Percentiles rank a stretch among this genome's conserved stretches.
These are phyloP conservation scores for Achaetomiella virescens DNA, from an alignment of 495 filamentous ascomycete genomes.

Conservation along the genomic window DNA sequence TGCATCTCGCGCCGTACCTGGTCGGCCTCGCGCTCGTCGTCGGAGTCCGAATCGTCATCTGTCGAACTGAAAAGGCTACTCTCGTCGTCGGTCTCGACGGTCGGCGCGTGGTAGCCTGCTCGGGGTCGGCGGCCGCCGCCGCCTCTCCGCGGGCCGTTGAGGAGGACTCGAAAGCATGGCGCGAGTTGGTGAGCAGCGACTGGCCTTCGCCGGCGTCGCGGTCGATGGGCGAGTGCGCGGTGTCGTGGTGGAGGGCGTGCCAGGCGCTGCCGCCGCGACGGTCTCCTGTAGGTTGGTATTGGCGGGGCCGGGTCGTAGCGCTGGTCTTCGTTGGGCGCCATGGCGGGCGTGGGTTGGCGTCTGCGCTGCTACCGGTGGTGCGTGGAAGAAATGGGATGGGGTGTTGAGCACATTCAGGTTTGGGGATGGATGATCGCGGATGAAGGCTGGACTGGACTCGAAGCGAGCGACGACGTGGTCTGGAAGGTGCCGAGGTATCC, in stretches of 20 bases:
- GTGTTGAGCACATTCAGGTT: slow-evolving; percentile 19
- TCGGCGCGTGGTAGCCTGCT: slow-evolving; percentile 66
- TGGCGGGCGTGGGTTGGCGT: slow-evolving; percentile 21
- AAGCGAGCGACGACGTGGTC: background rate
- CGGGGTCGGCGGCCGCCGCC: slow-evolving; percentile 29
- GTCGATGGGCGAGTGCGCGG: slow-evolving; percentile 33
- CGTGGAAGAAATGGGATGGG: background rate
- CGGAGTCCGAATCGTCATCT: slow-evolving; percentile 35
- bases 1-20: slow-evolving; percentile 76
- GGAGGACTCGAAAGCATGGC: slow-evolving; percentile 26
- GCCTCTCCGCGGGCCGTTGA: slow-evolving; percentile 22
- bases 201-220: slow-evolving; percentile 43
- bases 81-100: slow-evolving; percentile 58
- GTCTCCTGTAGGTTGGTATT: slow-evolving; percentile 95
- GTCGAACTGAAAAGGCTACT: slow-evolving; percentile 28
- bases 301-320: slow-evolving; percentile 61
- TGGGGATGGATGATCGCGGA: background rate
- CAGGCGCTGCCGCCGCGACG: slow-evolving; percentile 37
- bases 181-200: slow-evolving; percentile 49
- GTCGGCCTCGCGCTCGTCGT: slow-evolving; percentile 38
- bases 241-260: slow-evolving; percentile 12
- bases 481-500: background rate
- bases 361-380: slow-evolving; percentile 6
- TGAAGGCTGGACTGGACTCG: background rate
- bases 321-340: slow-evolving; percentile 40